These are phyloP conservation scores for Candida stauntonica DNA, from an alignment of 805 yeast genomes.

Conservation along the genomic window DNA sequence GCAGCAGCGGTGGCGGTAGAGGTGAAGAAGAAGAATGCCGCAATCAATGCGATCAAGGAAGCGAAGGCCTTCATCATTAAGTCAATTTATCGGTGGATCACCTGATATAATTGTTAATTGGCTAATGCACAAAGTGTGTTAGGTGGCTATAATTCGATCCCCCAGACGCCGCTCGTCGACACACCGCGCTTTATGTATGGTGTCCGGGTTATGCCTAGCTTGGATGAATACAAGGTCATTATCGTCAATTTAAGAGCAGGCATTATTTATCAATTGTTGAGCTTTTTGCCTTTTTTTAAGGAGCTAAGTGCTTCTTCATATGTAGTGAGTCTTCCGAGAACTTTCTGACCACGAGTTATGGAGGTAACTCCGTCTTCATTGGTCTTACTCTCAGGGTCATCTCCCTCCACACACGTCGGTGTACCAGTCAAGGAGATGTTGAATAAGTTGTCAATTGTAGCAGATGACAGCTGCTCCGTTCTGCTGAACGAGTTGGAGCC, in stretches of 20 bases:
- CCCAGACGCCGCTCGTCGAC: too few relatives aligned
- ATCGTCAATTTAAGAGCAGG: too few relatives aligned
- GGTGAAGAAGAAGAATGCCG: constrained; percentile 16
- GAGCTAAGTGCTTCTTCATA: constrained; percentile 16
- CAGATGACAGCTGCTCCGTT: constrained; percentile 15
- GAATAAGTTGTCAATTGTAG: constrained; percentile 25
- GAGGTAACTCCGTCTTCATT: not conserved
- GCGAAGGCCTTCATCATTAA: constrained; percentile 15
- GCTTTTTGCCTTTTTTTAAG: constrained; percentile 16
- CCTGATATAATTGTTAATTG: too few relatives aligned
- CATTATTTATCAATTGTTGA: constrained; percentile 3
- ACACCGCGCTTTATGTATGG: too few relatives aligned
- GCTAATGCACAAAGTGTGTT: too few relatives aligned
- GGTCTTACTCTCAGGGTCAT: constrained; percentile 1
- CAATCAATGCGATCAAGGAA: constrained; percentile 12
- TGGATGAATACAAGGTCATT: too few relatives aligned
- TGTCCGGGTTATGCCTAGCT: not conserved
- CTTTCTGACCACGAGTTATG: constrained; percentile 10
- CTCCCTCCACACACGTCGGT: constrained; percentile 21
- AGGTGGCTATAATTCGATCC: too few relatives aligned
- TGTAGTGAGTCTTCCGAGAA: constrained; percentile 6
- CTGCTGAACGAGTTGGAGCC: constrained; percentile 7
- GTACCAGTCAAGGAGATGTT: constrained; percentile 22
- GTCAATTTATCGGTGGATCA: not conserved
- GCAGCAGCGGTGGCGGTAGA: constrained; percentile 18